phyloP scores from a whole-genome alignment of 2,329 filamentous ascomycete species.

The Apiospora saccharicola region DNA sequence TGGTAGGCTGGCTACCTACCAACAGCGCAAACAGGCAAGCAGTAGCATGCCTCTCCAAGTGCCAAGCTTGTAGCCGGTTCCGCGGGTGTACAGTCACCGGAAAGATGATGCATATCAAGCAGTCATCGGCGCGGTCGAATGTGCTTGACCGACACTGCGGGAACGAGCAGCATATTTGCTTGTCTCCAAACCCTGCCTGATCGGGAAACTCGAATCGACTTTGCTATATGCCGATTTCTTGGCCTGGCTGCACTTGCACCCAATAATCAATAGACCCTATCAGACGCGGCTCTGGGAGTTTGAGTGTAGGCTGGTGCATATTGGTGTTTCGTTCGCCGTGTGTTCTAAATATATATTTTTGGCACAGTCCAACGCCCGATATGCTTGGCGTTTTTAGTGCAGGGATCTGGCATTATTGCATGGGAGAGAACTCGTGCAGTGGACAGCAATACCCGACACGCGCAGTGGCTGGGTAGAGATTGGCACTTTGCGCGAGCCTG shows the following conservation, averaged over 20 bases:
- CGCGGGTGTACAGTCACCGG: conserved; percentile 3
- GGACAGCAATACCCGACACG: background rate
- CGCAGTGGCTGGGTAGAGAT: background rate
- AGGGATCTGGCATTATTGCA: conserved; percentile 2
- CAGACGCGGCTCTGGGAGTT: background rate
- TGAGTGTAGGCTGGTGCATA: background rate
- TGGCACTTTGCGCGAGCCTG: background rate
- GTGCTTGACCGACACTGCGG: background rate
- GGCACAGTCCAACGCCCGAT: background rate
- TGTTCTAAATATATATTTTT: background rate
- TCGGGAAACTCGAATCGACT: background rate
- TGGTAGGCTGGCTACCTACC: background rate
- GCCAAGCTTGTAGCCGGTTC: background rate
- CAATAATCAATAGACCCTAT: background rate
- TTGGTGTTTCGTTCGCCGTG: background rate
- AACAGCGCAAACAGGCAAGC: background rate
- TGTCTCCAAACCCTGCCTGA: background rate
- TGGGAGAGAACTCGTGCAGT: background rate
- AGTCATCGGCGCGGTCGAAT: background rate
- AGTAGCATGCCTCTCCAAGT: background rate
- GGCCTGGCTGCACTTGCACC: background rate
- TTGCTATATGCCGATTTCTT: conserved; percentile 1
- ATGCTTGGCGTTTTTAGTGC: background rate
- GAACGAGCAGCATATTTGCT: background rate
- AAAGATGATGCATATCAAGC: conserved; percentile 9